Conservation (phyloP, 2,329 filamentous ascomycete species). For the Cercospora zeina region DNA sequence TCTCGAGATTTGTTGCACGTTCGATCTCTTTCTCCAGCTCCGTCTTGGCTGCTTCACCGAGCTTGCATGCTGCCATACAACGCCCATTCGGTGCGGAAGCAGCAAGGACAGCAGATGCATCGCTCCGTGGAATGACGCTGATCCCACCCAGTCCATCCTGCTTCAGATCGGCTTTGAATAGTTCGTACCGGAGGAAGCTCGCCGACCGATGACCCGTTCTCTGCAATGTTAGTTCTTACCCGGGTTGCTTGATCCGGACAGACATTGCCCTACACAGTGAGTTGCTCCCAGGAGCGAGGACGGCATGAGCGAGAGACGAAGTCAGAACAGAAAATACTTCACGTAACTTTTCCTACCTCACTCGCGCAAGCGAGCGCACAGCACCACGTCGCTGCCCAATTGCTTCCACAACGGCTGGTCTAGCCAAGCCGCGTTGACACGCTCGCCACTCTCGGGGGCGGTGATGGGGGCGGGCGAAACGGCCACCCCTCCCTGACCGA, state of each 20-base stretch:
- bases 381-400: slow-evolving; percentile 77
- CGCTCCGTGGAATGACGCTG: background rate
- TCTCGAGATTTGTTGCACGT: background rate
- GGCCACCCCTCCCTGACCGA: slow-evolving; percentile 79
- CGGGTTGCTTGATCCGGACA: background rate
- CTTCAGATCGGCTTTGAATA: background rate
- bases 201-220: background rate
- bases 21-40: background rate
- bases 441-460: slow-evolving; percentile 50
- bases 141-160: background rate
- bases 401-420: slow-evolving; percentile 70
- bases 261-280: background rate
- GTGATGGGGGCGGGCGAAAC: slow-evolving; percentile 67
- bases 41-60: background rate
- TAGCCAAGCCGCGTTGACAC: slow-evolving; percentile 63
- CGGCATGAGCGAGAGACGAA: background rate
- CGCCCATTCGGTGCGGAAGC: background rate
- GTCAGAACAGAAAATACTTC: background rate
- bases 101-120: background rate
- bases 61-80: background rate
- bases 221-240: background rate
- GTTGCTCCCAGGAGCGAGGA: background rate
- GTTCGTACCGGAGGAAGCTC: background rate
- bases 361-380: slow-evolving; percentile 63
- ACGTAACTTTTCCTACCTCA: slow-evolving; percentile 15